Base-by-base conservation (phyloP, 1,139 yeast genomes). In the Suhomyces anneliseae region DNA sequence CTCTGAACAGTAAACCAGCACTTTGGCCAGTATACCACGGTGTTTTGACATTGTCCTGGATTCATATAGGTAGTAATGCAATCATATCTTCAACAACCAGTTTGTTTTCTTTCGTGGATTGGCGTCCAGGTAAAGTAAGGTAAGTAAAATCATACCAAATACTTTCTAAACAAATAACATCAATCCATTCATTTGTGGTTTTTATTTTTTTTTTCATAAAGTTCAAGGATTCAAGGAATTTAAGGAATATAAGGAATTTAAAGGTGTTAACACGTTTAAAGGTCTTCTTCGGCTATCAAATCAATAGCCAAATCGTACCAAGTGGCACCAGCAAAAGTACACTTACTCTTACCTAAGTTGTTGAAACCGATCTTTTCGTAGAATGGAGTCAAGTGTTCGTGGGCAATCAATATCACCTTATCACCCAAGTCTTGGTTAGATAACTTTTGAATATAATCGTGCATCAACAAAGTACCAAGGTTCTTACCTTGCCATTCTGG, bases 371-470 rank as follows among this genome's bases (percentile, higher is more conserved):
- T 76, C 56, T 86, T 80, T 58, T 83, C 84, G 67, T 92, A 92
- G 65, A 90, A 90, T 27, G 88, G 85, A 14, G 85, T 69, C 61
- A 90, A 74, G 10, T 76, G 72, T 45, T 82, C 80, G 61, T 87
- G 90, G 33, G 90, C 88, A 52, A 92, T 78, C 40, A 93, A 74
- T 6, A 85, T 80, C 45, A 93, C 83, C 58, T 82, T 79, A 55
- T 85, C 89, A 44, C 95, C 97, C 54, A 90, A 83, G 57, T 85
- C 90, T 62, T 90, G 95, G 63, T 90, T 90, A 39, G 90, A 82
- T 66, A 93, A 74, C 59, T 92, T 89, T 67, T 93, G 97, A 53
- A 92, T 81, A 68, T 89, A 93, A 69, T 93, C 99, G 57, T 87
- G 90, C 61, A 92, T 69, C 61, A 93, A 70, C 52, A 90, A 73